These are phyloP conservation scores for Nothophytophthora sp. DNA, from an alignment of 352 stramenopile species.

Conservation along the genomic window DNA sequence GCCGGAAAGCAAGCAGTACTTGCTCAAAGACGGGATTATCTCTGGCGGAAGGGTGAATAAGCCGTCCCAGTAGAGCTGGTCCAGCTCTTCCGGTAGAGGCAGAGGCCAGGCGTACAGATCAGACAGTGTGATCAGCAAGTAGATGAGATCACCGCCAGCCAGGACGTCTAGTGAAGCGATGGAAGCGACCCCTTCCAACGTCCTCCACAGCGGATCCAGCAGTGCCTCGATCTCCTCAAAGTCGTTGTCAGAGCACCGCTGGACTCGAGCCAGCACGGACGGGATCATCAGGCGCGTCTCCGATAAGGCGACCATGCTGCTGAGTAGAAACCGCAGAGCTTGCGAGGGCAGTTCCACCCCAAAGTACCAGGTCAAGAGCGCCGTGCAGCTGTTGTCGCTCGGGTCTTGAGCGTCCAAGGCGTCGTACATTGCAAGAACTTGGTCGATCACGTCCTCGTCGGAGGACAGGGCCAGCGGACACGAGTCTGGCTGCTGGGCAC, in stretches of 20 bases:
- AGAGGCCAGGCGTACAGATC: constrained; percentile 6
- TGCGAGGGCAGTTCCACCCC: constrained; percentile 8
- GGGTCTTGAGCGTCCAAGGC: constrained; percentile 27
- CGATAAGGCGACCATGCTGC: constrained; percentile 27
- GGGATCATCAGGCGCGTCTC: constrained; percentile 33
- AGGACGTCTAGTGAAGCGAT: too few relatives aligned
- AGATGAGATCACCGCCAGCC: too few relatives aligned
- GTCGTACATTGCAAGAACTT: constrained; percentile 32
- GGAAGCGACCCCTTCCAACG: too few relatives aligned
- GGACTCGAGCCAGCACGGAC: constrained; percentile 32
- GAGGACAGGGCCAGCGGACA: constrained; percentile 21
- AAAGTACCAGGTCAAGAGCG: constrained; percentile 8
- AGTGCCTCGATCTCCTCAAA: constrained; percentile 29
- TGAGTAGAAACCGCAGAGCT: constrained; percentile 36
- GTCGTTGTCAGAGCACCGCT: constrained; percentile 35
- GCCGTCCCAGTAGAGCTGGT: constrained; percentile 1
- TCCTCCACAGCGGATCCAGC: constrained; percentile 15
- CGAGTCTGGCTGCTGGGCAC: constrained; percentile 8
- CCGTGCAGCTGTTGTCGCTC: constrained; percentile 21
- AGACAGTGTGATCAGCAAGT: constrained; percentile 9
- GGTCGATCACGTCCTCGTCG: constrained; percentile 19
- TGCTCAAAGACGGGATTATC: constrained; percentile 1
- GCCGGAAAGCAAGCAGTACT: constrained; percentile 22
- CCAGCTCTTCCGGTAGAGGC: background rate
- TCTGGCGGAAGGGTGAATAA: constrained; percentile 10